Conservation (phyloP, 2,329 filamentous ascomycete genomes). For the Pezicula carpinea region DNA sequence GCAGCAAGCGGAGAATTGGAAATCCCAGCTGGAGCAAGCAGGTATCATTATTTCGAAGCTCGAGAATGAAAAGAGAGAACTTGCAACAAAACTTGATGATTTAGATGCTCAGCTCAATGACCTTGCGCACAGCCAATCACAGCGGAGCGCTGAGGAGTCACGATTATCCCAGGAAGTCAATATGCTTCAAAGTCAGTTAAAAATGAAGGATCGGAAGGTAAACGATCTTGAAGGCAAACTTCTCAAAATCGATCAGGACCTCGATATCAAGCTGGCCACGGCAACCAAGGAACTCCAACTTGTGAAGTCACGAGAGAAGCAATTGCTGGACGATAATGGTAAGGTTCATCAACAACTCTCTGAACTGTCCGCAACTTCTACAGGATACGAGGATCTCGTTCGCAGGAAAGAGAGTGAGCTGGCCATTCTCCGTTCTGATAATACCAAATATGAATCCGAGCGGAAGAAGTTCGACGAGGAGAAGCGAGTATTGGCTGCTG, state of each 20-base stretch:
- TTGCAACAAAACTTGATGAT: constrained; percentile 61
- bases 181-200: constrained; percentile 86
- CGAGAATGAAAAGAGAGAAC: constrained; percentile 77
- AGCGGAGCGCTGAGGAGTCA: constrained; percentile 72
- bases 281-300: constrained; percentile 76
- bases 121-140: constrained; percentile 64
- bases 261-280: constrained; percentile 76
- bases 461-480: constrained; percentile 75
- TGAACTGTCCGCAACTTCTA: constrained; percentile 84
- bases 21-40: constrained; percentile 85
- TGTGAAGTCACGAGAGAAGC: constrained; percentile 68
- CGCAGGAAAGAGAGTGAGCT: constrained; percentile 93
- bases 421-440: constrained; percentile 75
- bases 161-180: constrained; percentile 78
- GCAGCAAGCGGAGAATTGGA: constrained; percentile 73
- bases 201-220: constrained; percentile 83
- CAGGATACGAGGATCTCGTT: constrained; percentile 91
- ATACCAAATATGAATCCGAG: constrained; percentile 78
- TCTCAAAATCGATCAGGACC: constrained; percentile 79
- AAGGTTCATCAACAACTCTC: constrained; percentile 80
- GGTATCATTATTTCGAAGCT: constrained; percentile 79
- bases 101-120: constrained; percentile 69
- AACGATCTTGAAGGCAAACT: constrained; percentile 83
- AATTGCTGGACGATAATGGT: constrained; percentile 74
- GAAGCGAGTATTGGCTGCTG: constrained; percentile 62